phyloP scores from a whole-genome alignment of 2,329 filamentous ascomycete species.

The Intubia oerlemansii region DNA sequence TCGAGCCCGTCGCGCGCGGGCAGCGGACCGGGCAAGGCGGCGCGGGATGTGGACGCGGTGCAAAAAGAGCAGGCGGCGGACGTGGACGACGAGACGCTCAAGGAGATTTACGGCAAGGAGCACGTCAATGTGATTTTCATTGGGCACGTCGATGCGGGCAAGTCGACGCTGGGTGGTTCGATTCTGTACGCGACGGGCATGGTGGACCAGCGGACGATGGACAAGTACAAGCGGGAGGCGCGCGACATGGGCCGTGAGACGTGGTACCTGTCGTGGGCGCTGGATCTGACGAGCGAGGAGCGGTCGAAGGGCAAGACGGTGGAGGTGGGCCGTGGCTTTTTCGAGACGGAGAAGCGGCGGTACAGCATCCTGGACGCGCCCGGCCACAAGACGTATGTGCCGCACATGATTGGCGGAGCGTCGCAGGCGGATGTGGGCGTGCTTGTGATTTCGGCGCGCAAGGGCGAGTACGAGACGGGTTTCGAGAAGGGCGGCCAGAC shows the following conservation, averaged over 20 bases:
- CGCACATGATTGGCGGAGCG: constrained; percentile 88
- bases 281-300: constrained; percentile 94
- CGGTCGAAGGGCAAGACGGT: constrained; percentile 94
- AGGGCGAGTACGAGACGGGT: constrained; percentile 96
- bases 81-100: constrained; percentile 51
- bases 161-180: constrained; percentile 84
- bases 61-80: constrained; percentile 62
- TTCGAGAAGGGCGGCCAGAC: constrained; percentile 95
- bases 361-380: constrained; percentile 96
- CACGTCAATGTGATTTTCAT: constrained; percentile 92
- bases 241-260: constrained; percentile 93
- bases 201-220: constrained; percentile 97
- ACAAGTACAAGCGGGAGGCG: constrained; percentile 93
- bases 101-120: constrained; percentile 91
- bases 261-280: constrained; percentile 97
- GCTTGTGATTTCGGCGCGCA: constrained; percentile 85
- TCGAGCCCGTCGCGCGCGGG: constrained; percentile 49
- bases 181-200: constrained; percentile 90
- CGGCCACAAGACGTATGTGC: constrained; percentile 94
- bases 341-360: constrained; percentile 87
- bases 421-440: constrained; percentile 88
- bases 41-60: constrained; percentile 61
- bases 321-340: constrained; percentile 86
- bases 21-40: constrained; percentile 20
- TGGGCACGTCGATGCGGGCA: constrained; percentile 89